These are phyloP conservation scores for Candida tibetensis DNA, from an alignment of 805 yeast species.

Conservation along the genomic window DNA sequence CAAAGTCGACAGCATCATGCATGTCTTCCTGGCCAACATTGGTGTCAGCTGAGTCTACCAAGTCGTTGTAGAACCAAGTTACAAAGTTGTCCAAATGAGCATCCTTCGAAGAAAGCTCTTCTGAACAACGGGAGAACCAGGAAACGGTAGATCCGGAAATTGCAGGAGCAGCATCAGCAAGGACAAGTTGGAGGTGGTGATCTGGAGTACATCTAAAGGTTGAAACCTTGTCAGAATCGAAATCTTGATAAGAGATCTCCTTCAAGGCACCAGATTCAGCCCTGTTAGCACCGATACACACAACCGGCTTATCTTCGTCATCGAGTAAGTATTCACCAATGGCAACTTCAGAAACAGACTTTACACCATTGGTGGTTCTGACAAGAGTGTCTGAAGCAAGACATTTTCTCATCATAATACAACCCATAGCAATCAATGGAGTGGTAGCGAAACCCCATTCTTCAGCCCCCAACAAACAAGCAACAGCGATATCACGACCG, in stretches of 20 bases:
- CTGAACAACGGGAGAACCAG: not conserved
- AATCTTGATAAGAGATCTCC: constrained; percentile 4
- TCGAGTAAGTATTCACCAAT: constrained; percentile 7
- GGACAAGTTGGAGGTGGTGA: not conserved
- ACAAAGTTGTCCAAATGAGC: not conserved
- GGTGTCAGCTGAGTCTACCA: not conserved
- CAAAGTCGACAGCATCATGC: not conserved
- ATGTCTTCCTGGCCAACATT: not conserved
- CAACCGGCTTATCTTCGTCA: constrained; percentile 4
- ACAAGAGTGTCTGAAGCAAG: not conserved
- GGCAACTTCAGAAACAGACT: constrained; percentile 3
- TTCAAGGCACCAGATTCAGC: constrained; percentile 4
- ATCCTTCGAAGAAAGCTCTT: not conserved
- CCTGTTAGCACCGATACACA: not conserved
- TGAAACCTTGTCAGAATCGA: constrained; percentile 2
- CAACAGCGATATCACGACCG: constrained; percentile 95
- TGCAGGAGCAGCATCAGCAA: not conserved
- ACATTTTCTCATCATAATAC: constrained; percentile 86
- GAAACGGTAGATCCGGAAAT: not conserved
- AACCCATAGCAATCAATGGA: constrained; percentile 95
- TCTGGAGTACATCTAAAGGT: not conserved
- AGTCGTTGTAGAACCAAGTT: not conserved
- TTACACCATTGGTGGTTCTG: constrained; percentile 9
- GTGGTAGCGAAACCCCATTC: constrained; percentile 98
- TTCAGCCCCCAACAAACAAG: constrained; percentile 95